Conservation (phyloP, 352 stramenopile genomes). For the Globisporangium camurandrum region DNA sequence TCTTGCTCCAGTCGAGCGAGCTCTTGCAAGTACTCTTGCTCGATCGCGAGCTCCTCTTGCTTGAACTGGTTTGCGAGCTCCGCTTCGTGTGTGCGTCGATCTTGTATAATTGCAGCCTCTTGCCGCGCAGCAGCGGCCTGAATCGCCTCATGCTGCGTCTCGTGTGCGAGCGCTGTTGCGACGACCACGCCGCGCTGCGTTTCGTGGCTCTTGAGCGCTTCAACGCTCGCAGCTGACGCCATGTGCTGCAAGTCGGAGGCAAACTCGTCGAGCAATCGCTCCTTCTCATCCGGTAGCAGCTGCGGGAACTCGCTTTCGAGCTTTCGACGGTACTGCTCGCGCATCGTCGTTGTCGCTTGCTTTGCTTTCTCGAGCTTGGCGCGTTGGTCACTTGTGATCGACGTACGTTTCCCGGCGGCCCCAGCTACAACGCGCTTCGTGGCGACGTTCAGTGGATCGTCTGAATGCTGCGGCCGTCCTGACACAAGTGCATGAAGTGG, state of each 20-base stretch:
- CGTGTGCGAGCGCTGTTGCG: constrained; percentile 18
- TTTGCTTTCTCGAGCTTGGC: constrained; percentile 3
- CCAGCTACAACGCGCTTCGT: background rate
- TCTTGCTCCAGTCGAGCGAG: constrained; percentile 40
- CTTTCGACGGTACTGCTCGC: constrained; percentile 28
- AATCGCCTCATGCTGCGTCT: constrained; percentile 15
- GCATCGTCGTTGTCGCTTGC: constrained; percentile 20
- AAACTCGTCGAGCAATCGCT: constrained; percentile 46
- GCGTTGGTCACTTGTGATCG: too few relatives aligned
- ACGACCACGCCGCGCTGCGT: constrained; percentile 29
- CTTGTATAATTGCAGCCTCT: background rate
- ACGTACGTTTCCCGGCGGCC: too few relatives aligned
- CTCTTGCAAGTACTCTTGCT: constrained; percentile 47
- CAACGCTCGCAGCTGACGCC: constrained; percentile 35
- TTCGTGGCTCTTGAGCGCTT: constrained; percentile 35
- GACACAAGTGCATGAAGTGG: background rate
- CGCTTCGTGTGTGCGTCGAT: background rate
- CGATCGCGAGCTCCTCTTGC: constrained; percentile 37
- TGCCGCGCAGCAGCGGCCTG: constrained; percentile 18
- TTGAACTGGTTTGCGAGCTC: constrained; percentile 33
- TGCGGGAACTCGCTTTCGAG: constrained; percentile 34
- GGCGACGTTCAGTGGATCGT: background rate
- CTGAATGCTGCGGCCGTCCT: background rate
- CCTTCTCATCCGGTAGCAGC: constrained; percentile 35
- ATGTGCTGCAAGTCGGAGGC: constrained; percentile 34